Conservation (phyloP, 768 basidiomycete genomes). For the Coprinopsis sp. region DNA sequence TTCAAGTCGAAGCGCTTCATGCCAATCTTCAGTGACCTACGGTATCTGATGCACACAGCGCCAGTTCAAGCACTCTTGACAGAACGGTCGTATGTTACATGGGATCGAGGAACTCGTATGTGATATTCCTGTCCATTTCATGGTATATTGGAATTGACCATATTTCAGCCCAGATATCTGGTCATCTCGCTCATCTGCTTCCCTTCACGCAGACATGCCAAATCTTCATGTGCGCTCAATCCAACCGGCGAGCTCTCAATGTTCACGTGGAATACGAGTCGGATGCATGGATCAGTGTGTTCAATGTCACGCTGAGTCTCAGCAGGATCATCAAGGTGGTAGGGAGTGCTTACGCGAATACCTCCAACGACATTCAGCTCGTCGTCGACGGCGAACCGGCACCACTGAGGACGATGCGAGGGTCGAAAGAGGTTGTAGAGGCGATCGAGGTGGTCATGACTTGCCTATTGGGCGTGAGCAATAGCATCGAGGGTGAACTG, state of each 20-base stretch:
- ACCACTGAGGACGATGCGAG: conserved; percentile 3
- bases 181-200: conserved; percentile 58
- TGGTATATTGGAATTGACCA: not conserved
- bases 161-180: conserved; percentile 43
- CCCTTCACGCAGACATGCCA: conserved; percentile 76
- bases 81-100: not conserved
- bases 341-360: conserved; percentile 70
- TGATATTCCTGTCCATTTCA: not conserved
- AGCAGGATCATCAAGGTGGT: conserved; percentile 86
- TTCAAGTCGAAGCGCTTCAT: conserved; percentile 96
- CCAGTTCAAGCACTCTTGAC: conserved; percentile 61
- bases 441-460: conserved; percentile 9
- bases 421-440: conserved; percentile 44
- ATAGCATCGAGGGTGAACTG: conserved; percentile 6
- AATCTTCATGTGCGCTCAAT: conserved; percentile 91
- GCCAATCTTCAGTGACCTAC: conserved; percentile 89
- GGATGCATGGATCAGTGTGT: conserved; percentile 95
- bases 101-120: conserved; percentile 1
- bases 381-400: not conserved
- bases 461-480: conserved; percentile 5
- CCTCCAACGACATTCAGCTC: conserved; percentile 6
- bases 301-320: conserved; percentile 89
- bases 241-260: conserved; percentile 76
- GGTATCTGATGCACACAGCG: conserved; percentile 77
- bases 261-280: conserved; percentile 95